Percentiles rank a stretch among this genome's conserved stretches.
These are phyloP conservation scores for Prunus yedoensis DNA, from an alignment of 331 rosid genomes.

Conservation along the genomic window DNA sequence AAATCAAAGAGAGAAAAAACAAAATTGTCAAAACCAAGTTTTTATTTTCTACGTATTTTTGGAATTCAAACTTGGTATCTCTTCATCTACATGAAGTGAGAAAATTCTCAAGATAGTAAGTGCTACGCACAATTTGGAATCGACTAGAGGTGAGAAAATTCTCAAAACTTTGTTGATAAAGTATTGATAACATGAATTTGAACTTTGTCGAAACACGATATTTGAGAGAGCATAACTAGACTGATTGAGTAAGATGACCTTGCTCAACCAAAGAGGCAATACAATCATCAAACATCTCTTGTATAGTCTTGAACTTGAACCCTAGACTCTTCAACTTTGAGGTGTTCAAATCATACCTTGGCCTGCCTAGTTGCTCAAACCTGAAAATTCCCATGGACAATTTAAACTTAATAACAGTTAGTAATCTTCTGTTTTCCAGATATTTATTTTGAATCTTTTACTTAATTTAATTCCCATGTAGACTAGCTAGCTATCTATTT, in stretches of 20 bases:
- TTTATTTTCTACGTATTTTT: no score
- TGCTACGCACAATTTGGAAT: no score
- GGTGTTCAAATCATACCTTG: conserved; percentile 55
- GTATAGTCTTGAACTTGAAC: conserved; percentile 56
- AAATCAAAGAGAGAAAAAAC: no score
- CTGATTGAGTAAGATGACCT: conserved; percentile 36
- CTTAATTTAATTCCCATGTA: neutral
- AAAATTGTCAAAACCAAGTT: no score
- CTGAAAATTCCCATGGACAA: conserved; percentile 26
- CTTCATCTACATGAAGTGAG: no score
- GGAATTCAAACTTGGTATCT: no score
- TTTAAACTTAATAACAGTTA: neutral
- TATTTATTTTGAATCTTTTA: neutral
- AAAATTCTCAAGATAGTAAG: no score
- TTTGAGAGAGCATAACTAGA: neutral
- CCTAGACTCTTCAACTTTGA: conserved; percentile 57
- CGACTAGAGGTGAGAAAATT: no score
- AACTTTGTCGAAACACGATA: neutral
- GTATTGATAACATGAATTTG: no score
- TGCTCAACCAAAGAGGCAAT: conserved; percentile 60
- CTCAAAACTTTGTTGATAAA: no score
- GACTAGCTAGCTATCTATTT: no score
- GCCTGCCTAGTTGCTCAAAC: conserved; percentile 52
- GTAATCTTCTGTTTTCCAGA: neutral
- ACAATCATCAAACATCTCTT: conserved; percentile 86